Evolutionary conservation across 2,329 filamentous ascomycete genomes (phyloP).

Genomic region (Cercospora sp.): DNA sequence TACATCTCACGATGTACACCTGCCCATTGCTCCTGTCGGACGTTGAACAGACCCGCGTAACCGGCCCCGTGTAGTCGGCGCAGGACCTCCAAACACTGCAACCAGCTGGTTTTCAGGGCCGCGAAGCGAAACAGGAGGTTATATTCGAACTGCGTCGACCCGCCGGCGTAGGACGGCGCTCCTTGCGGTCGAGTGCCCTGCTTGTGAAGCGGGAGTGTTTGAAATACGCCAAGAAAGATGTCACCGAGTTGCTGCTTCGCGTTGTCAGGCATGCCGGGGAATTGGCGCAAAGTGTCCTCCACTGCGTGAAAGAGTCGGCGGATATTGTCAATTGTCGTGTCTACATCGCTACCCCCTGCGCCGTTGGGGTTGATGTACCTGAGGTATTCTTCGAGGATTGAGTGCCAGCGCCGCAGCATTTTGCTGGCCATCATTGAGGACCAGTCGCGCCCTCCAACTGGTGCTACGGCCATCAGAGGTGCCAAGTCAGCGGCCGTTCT

Average conservation of each 20-base stretch:
- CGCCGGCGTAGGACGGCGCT: conserved; percentile 21
- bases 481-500: conserved; percentile 1
- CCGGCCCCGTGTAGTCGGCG: conserved; percentile 1
- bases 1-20: neutral
- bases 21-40: neutral
- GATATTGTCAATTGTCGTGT: conserved; percentile 17
- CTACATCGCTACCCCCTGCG: conserved; percentile 14
- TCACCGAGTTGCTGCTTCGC: conserved; percentile 8
- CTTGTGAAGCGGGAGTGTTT: neutral
- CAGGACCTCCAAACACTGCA: conserved; percentile 18
- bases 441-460: conserved; percentile 12
- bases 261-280: conserved; percentile 9
- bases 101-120: conserved; percentile 16
- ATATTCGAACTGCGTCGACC: conserved; percentile 20
- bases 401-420: conserved; percentile 13
- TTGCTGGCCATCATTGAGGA: conserved; percentile 7
- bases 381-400: neutral
- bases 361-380: neutral
- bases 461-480: conserved; percentile 1
- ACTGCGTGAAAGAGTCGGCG: conserved; percentile 18
- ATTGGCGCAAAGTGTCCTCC: conserved; percentile 9
- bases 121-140: conserved; percentile 25
- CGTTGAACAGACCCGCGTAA: neutral
- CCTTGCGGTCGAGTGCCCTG: neutral
- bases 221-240: conserved; percentile 10